A percentile compares a stretch with the other conserved stretches of the same genome.
These are phyloP conservation scores for Solanum sejunctum DNA, from an alignment of 257 asterid species.

Conservation along the genomic window DNA sequence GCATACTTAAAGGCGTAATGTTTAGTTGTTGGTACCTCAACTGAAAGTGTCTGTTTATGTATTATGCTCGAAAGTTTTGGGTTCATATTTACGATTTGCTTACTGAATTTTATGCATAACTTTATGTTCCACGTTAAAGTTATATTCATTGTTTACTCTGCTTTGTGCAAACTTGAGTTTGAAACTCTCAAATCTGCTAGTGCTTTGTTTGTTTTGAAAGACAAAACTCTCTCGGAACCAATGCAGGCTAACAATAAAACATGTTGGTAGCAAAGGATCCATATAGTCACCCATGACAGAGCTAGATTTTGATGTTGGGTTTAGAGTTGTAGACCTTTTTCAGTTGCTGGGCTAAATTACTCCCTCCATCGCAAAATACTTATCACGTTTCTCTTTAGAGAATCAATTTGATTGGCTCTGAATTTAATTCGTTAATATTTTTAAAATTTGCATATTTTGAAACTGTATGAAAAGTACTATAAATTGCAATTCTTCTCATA, in stretches of 20 bases:
- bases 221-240: not conserved
- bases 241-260: not conserved
- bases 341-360: not conserved
- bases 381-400: not conserved
- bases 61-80: not conserved
- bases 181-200: not conserved
- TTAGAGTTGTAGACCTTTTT: not conserved
- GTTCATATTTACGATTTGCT: not conserved
- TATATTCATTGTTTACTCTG: not conserved
- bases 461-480: not conserved
- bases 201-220: not conserved
- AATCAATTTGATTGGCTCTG: not conserved
- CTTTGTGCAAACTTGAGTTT: not conserved
- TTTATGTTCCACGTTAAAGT: not conserved
- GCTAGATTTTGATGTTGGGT: not conserved
- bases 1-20: not conserved
- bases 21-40: not conserved
- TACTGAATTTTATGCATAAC: not conserved
- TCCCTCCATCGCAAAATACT: not conserved
- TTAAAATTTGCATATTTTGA: no score
- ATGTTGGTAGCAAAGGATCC: not conserved
- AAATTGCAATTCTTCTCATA: not conserved
- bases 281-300: not conserved
- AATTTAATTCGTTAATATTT: no score
- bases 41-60: not conserved